These are phyloP conservation scores for Celoporthe dispersa DNA, from an alignment of 2,329 filamentous ascomycete species.

Conservation along the genomic window DNA sequence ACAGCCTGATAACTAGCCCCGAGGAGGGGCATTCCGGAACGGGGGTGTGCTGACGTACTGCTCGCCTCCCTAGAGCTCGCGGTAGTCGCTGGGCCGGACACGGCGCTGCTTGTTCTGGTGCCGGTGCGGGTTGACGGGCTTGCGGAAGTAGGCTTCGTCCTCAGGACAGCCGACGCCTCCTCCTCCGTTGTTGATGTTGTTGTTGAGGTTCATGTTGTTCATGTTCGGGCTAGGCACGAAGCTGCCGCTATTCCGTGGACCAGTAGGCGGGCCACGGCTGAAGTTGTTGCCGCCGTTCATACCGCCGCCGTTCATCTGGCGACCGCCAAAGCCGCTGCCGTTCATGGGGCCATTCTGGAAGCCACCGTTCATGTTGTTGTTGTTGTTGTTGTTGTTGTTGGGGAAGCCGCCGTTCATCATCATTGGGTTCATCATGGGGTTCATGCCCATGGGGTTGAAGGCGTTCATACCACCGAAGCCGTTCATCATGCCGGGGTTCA, in stretches of 20 bases:
- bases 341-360: constrained; percentile 33
- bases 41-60: constrained; percentile 16
- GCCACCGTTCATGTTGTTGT: constrained; percentile 38
- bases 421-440: constrained; percentile 40
- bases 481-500: constrained; percentile 46
- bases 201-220: constrained; percentile 37
- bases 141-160: constrained; percentile 91
- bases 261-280: constrained; percentile 32
- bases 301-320: constrained; percentile 28
- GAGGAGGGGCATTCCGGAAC: constrained; percentile 12
- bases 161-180: constrained; percentile 49
- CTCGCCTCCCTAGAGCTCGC: constrained; percentile 65
- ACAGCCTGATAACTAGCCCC: not conserved
- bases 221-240: constrained; percentile 39
- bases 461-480: constrained; percentile 40
- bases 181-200: constrained; percentile 31
- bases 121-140: constrained; percentile 92
- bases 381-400: constrained; percentile 31
- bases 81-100: constrained; percentile 86
- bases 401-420: constrained; percentile 39
- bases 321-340: constrained; percentile 34
- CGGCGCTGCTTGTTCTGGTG: constrained; percentile 81
- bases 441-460: constrained; percentile 40
- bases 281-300: constrained; percentile 38
- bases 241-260: constrained; percentile 26